Evolutionary conservation across 1,284 basidiomycete species (phyloP).

Genomic region (Ganoderma leucocontextum): DNA sequence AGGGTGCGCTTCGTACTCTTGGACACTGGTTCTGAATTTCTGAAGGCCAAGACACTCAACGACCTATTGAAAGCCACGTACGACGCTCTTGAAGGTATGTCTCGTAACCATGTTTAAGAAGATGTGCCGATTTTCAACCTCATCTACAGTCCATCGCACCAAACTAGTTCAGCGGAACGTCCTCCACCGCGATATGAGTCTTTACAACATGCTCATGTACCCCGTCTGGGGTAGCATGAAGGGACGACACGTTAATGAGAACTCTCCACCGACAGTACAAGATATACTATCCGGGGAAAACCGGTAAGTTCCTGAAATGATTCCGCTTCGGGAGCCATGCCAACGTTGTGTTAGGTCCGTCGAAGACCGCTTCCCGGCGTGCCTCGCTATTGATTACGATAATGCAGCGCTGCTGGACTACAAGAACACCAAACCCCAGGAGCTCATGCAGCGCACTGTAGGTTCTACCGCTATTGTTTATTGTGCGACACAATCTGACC

Average conservation of each 20-base stretch:
- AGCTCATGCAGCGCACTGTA: slow-evolving; percentile 7
- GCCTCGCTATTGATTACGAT: neutral
- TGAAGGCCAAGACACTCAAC: neutral
- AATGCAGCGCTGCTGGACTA: neutral
- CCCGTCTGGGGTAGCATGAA: neutral
- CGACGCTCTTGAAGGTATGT: slow-evolving; percentile 6
- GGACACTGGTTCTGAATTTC: neutral
- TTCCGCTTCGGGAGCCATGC: neutral
- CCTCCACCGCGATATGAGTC: neutral
- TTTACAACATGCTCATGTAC: slow-evolving; percentile 7
- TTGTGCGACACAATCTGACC: neutral
- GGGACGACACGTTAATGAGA: neutral
- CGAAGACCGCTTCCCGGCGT: neutral
- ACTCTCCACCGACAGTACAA: neutral
- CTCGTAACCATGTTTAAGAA: neutral
- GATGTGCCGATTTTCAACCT: too few species aligned
- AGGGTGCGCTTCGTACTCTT: neutral
- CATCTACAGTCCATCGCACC: slow-evolving; percentile 3
- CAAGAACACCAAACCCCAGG: neutral
- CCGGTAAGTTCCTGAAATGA: neutral
- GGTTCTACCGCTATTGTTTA: neutral
- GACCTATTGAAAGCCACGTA: slow-evolving; percentile 2
- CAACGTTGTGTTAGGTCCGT: neutral
- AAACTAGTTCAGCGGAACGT: neutral
- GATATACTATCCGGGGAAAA: neutral